These are phyloP conservation scores for Alloascoidea africana DNA, from an alignment of 805 yeast species.

Conservation along the genomic window DNA sequence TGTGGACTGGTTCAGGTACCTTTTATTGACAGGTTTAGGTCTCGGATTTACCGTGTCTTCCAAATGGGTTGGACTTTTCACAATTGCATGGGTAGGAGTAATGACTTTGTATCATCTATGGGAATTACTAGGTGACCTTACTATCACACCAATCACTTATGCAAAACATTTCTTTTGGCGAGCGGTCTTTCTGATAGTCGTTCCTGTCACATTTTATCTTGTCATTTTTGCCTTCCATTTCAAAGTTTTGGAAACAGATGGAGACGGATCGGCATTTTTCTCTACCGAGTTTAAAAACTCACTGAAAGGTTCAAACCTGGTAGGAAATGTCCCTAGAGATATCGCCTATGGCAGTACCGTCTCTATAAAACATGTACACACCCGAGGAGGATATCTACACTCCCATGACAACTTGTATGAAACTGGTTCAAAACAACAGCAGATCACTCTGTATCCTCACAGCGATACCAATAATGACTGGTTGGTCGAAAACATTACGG, in stretches of 20 bases:
- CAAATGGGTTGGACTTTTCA: slow-evolving; percentile 58
- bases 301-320: slow-evolving; percentile 26
- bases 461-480: slow-evolving; percentile 61
- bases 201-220: slow-evolving; percentile 47
- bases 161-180: slow-evolving; percentile 26
- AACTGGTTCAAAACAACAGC: slow-evolving; percentile 59
- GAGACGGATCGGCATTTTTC: slow-evolving; percentile 48
- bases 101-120: slow-evolving; percentile 41
- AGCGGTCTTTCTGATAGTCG: slow-evolving; percentile 24
- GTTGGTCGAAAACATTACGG: slow-evolving; percentile 37
- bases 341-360: slow-evolving; percentile 62
- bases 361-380: slow-evolving; percentile 52
- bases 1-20: slow-evolving; percentile 34
- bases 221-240: slow-evolving; percentile 45
- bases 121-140: slow-evolving; percentile 55
- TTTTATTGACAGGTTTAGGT: slow-evolving; percentile 29
- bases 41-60: slow-evolving; percentile 45
- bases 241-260: slow-evolving; percentile 24
- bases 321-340: slow-evolving; percentile 37
- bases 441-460: slow-evolving; percentile 57
- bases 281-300: slow-evolving; percentile 54
- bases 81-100: slow-evolving; percentile 47
- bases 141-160: slow-evolving; percentile 23
- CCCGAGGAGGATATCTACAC: slow-evolving; percentile 68
- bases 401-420: slow-evolving; percentile 54